Conservation (phyloP, 2,329 filamentous ascomycete species). For the Botrytis hyacinthi region DNA sequence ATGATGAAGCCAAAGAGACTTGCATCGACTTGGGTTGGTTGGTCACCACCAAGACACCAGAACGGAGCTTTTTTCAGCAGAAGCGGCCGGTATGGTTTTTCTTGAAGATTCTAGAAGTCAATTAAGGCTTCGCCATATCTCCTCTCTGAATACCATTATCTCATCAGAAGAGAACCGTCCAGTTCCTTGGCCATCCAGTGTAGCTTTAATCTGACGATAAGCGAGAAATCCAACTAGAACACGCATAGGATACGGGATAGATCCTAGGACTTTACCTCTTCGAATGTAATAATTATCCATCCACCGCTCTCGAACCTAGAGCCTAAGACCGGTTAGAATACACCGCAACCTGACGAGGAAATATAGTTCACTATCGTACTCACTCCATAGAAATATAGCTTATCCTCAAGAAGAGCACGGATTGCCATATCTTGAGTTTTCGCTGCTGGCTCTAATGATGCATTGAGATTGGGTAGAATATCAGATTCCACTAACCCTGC, state of each 20-base stretch:
- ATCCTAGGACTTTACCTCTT: slow-evolving; percentile 50
- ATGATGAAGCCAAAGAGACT: slow-evolving; percentile 57
- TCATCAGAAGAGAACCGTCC: slow-evolving; percentile 52
- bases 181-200: slow-evolving; percentile 57
- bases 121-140: slow-evolving; percentile 55
- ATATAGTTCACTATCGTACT: slow-evolving; percentile 18
- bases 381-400: slow-evolving; percentile 56
- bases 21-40: slow-evolving; percentile 57
- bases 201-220: slow-evolving; percentile 45
- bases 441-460: slow-evolving; percentile 40
- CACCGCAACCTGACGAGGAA: neutral
- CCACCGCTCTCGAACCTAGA: slow-evolving; percentile 54
- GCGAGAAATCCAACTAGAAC: slow-evolving; percentile 51
- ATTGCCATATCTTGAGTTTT: slow-evolving; percentile 52
- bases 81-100: slow-evolving; percentile 11
- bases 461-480: slow-evolving; percentile 50
- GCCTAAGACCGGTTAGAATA: neutral
- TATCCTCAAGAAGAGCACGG: slow-evolving; percentile 57
- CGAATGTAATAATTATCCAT: slow-evolving; percentile 57
- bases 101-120: slow-evolving; percentile 43
- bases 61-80: slow-evolving; percentile 42
- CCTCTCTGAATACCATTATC: slow-evolving; percentile 44
- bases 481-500: slow-evolving; percentile 44
- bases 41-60: slow-evolving; percentile 54
- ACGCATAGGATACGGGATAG: slow-evolving; percentile 52